These are phyloP conservation scores for Paraphoma sp. DNA, from an alignment of 2,329 filamentous ascomycete species.

Conservation along the genomic window DNA sequence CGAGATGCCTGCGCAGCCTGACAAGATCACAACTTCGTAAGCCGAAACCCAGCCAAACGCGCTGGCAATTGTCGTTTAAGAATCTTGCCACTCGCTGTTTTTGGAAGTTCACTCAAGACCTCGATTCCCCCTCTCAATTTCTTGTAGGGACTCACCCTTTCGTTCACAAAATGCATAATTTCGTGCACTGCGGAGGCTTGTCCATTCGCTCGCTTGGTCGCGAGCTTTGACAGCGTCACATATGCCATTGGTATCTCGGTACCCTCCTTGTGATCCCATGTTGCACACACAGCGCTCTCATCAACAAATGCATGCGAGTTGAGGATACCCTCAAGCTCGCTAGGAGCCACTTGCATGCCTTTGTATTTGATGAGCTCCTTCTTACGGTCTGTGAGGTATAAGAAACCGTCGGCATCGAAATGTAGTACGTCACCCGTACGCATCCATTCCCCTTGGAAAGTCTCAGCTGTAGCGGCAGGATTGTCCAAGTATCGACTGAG, in stretches of 20 bases:
- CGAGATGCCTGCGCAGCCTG: no score
- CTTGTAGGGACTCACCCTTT: constrained; percentile 40
- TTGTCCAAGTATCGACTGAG: neutral
- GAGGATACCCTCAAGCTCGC: constrained; percentile 51
- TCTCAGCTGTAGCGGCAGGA: neutral
- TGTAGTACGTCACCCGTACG: constrained; percentile 48
- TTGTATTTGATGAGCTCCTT: constrained; percentile 59
- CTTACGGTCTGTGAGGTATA: constrained; percentile 53
- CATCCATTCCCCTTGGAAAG: constrained; percentile 40
- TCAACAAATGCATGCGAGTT: neutral
- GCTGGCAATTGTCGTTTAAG: constrained; percentile 29
- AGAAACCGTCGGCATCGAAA: constrained; percentile 40
- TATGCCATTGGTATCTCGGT: constrained; percentile 42
- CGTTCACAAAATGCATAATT: constrained; percentile 32
- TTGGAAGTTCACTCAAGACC: constrained; percentile 34
- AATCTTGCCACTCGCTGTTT: constrained; percentile 37
- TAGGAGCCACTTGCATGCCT: constrained; percentile 58
- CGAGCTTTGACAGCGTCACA: constrained; percentile 21
- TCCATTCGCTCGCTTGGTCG: constrained; percentile 2
- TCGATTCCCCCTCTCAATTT: constrained; percentile 35
- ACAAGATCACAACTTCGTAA: neutral
- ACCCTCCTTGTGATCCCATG: constrained; percentile 27
- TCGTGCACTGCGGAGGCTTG: constrained; percentile 10
- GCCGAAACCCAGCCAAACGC: constrained; percentile 4
- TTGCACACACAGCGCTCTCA: constrained; percentile 32